Base-by-base conservation (phyloP, 2,329 filamentous ascomycete species). In the Chaetomium globosum region DNA sequence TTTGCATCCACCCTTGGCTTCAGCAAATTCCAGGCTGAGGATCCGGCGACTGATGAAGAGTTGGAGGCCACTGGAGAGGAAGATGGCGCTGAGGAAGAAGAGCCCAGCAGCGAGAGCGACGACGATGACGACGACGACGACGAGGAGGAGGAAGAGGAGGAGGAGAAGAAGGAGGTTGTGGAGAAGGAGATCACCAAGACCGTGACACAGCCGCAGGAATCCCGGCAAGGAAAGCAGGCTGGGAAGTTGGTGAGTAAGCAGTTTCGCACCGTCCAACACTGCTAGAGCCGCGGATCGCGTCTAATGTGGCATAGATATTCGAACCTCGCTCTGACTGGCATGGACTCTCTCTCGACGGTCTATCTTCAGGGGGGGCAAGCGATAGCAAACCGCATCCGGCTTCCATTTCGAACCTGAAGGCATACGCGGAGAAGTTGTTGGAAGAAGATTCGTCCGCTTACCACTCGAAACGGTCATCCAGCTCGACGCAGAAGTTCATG, bases 401-500 rank as follows among this genome's bases (percentile, higher is more conserved):
- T 19, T 77, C 80, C 13, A 78, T 86, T 30, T 77, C 81, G 53
- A 78, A 80, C 46, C 74, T 90, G 53, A 87, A 92, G 73, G 79
- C 87, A 16, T 87, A 96, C 76, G 93, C 92, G 3, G 85, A 87
- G 67, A 82, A 84, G 10, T 82, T 98, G 7, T 80, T 98, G 23
- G 88, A 96, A 61, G 82, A 87, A 30, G 95, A 99, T 74, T 90
- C 90, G 67, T 83, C 86, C 49, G 82, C 86, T 55, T 99, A 97
- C 78, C 83, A 84, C 63, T 85, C 87, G 30, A 89, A 92, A 70
- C 81, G 90, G 63, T 87, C 91, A 7, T 87, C 91, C 59, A 92
- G 92, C 30, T 95, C 94, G 2, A 94, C 93, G 49, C 91, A 96
- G 78, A 96, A 93, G 76, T 99, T 99, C 81, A 89, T 98, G 82